phyloP scores from a whole-genome alignment of 352 stramenopile species.

The Phytopythium sindhum region DNA sequence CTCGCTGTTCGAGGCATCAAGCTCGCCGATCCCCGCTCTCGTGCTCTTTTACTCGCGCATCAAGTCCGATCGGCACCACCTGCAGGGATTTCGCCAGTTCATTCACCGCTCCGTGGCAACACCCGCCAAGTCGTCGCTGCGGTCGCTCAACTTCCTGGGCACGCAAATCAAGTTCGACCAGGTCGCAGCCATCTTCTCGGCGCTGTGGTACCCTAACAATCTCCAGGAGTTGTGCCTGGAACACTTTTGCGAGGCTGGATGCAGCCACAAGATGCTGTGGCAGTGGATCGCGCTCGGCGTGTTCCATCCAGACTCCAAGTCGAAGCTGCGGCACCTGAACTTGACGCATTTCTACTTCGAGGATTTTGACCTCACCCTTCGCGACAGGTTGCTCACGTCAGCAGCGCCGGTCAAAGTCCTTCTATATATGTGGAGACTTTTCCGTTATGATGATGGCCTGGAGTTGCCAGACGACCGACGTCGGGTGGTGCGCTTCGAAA shows the following conservation, averaged over 20 bases:
- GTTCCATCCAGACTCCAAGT: conserved; percentile 36
- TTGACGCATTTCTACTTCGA: conserved; percentile 24
- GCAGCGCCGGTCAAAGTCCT: conserved; percentile 19
- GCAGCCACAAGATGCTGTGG: conserved; percentile 22
- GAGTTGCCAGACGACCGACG: conserved; percentile 13
- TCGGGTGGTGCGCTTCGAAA: conserved; percentile 16
- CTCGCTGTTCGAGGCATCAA: not conserved
- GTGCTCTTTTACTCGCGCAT: conserved; percentile 6
- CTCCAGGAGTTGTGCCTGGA: conserved; percentile 21
- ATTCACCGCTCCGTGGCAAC: not conserved
- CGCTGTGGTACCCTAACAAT: conserved; percentile 18
- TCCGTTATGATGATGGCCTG: not conserved
- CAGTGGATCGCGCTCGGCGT: conserved; percentile 40
- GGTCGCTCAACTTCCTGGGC: conserved; percentile 22
- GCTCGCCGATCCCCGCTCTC: not conserved
- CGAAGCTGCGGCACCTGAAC: conserved; percentile 20
- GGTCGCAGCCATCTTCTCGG: conserved; percentile 24
- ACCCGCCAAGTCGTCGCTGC: conserved; percentile 16
- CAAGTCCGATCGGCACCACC: conserved; percentile 3
- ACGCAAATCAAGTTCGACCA: conserved; percentile 13
- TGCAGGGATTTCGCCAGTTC: conserved; percentile 2
- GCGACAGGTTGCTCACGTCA: conserved; percentile 14
- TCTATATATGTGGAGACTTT: conserved; percentile 4
- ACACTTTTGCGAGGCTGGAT: conserved; percentile 18
- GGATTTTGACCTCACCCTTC: not conserved